Base-by-base conservation (phyloP, 1,284 basidiomycete species). In the Cystobasidium sp. region DNA sequence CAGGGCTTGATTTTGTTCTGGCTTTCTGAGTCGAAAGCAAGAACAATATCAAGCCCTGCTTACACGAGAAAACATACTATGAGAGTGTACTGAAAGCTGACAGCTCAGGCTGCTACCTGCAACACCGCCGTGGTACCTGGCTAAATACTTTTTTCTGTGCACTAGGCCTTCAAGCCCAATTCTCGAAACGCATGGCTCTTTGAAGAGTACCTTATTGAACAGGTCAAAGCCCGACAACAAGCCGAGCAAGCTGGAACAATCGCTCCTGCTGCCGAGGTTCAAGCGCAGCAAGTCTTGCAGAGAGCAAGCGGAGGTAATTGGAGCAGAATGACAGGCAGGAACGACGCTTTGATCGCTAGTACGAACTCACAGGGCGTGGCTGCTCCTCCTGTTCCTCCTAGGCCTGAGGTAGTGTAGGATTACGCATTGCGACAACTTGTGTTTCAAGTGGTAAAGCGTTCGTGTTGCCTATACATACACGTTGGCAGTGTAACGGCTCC, bases 201-300 rank as follows among this genome's bases (percentile, higher is more conserved):
- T 41, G 74, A 75, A 69, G 74, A 79, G 31, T 79, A 78, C 55
- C 74, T 79, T 44, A 61, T 79, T 24, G 68, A 75, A 10, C 76
- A 76, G 22, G 68, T 78, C 6, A 71, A 62, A 20, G 67, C 62
- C 14, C 62, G 46, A 41, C 62, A 31, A 5, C 31, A 31, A 31
- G 31, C 31, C 5, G 31, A 31, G 31, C 31, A 49, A 49, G 43
- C 16, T 59, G 43, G 14, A 6, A 58, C 37, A 16, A 47, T 41
- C n/a, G 44, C 52, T 16, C 24, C 51, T 18, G 24, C 55, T 3
- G 18, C 58, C 24, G 62, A 65, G 18, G 55, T n/a, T 18, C 49
- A 65, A 46, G 70, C 70, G 6, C 62, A 73, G 46, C 61, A 56
- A 31, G 70, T 73, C 18, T 18, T 73, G 1, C 41, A 64, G 10